Conservation (phyloP, 768 basidiomycete genomes). For the Phaffia australis region DNA sequence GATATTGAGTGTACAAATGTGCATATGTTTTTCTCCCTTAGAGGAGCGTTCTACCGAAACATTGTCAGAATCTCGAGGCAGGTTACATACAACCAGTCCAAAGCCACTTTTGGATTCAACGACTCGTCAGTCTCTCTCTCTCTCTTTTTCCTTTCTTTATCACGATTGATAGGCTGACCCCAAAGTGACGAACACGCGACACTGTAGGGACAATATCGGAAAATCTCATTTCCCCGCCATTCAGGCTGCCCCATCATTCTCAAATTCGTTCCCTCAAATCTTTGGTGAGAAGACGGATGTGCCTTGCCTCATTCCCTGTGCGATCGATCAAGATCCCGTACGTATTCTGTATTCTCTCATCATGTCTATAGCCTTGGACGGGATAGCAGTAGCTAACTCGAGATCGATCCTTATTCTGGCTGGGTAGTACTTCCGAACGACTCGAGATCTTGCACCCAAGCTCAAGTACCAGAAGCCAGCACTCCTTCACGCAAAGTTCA, state of each 20-base stretch:
- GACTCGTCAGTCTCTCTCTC: conserved; percentile 61
- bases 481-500: conserved; percentile 89
- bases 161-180: neutral
- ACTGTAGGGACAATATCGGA: conserved; percentile 82
- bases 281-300: conserved; percentile 72
- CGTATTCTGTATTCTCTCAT: neutral
- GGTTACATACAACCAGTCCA: conserved; percentile 85
- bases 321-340: conserved; percentile 66
- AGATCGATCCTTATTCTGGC: conserved; percentile 38
- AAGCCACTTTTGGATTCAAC: conserved; percentile 89
- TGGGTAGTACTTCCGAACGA: conserved; percentile 83
- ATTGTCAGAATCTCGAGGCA: conserved; percentile 83
- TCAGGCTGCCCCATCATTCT: conserved; percentile 93
- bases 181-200: neutral
- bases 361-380: neutral
- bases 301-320: conserved; percentile 91
- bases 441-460: conserved; percentile 85
- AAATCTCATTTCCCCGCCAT: conserved; percentile 93
- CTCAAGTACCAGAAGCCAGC: conserved; percentile 93
- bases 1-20: neutral
- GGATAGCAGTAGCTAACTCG: conserved; percentile 23
- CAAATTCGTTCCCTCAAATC: conserved; percentile 96
- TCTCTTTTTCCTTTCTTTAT: neutral
- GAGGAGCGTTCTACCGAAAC: conserved; percentile 88
- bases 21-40: conserved; percentile 17